Base-by-base conservation (phyloP, 1,284 basidiomycete genomes). In the Malassezia psittaci region DNA sequence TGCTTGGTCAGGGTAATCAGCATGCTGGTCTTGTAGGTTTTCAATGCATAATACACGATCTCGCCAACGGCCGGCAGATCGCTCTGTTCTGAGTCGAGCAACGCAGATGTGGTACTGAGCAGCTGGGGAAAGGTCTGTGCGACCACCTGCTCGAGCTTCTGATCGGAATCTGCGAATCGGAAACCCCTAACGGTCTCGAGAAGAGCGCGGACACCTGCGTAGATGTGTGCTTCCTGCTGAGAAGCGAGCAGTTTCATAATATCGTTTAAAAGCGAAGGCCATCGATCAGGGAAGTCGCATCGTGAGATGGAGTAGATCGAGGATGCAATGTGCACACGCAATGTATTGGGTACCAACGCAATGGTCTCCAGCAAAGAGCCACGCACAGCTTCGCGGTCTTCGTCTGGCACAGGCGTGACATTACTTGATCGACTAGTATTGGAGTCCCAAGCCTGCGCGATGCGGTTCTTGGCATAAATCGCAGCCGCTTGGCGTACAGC, bases 1-100 rank as follows among this genome's bases (percentile, higher is more conserved):
- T 71, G 67, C 51, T 59, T 53, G 21, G 67, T 65, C 7, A 74
- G 61, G 19, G 66, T 62, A 32, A 61, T 48, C 34, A 64, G 57
- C 58, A 74, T 69, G 47, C 61, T 65, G 34, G 65, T 68, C 62
- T 71, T 72, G 67, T 72, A 74, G 44, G 63, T 48, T 55, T 74
- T 74, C 60, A 68, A 54, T 18, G 70, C 64, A 41, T 68, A 41
- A 58, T 73, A 71, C 42, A 74, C 41, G 35, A 72, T 63, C 60
- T 65, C 61, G 45, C 72, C 72, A 16, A 65, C 69, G 19, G 69
- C 60, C 8, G 61, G 40, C 15, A 64, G 62, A 2, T 63, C 56
- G 12, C 59, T 52, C 19, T 64, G 66, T 42, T 64, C 57, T 24
- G 70, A 62, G 35, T 57, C 58, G 44, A 74, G 60, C 36, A 74